These are phyloP conservation scores for Botrytis hyacinthi DNA, from an alignment of 2,329 filamentous ascomycete genomes.

Conservation along the genomic window DNA sequence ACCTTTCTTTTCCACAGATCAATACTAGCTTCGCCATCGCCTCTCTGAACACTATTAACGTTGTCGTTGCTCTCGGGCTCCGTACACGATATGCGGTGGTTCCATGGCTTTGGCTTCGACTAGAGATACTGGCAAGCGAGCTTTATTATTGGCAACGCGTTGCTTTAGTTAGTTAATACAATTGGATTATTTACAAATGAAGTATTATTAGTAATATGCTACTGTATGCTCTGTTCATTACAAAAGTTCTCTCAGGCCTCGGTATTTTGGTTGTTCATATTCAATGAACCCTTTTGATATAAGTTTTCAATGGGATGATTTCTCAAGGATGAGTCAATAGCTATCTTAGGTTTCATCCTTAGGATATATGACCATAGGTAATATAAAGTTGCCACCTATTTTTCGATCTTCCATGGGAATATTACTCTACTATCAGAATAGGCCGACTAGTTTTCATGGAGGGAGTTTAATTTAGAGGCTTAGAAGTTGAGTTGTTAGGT, in stretches of 20 bases:
- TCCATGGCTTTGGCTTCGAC: neutral
- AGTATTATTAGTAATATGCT: neutral
- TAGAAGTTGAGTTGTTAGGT: neutral
- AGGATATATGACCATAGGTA: neutral
- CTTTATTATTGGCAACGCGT: neutral
- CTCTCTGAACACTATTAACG: neutral
- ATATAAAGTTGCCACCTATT: accelerated
- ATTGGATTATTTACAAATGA: neutral
- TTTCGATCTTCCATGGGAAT: neutral
- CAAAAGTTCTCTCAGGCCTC: too few species aligned
- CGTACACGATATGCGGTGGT: neutral
- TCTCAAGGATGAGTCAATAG: neutral
- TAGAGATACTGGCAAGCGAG: neutral
- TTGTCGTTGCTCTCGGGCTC: neutral
- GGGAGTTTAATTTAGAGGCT: too few species aligned
- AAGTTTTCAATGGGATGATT: accelerated
- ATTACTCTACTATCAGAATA: neutral
- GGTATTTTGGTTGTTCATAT: neutral
- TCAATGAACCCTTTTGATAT: neutral
- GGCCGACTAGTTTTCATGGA: accelerated
- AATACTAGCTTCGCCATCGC: neutral
- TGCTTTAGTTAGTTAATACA: neutral
- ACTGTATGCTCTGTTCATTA: neutral
- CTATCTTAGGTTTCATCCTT: neutral
- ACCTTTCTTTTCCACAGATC: neutral